Base-by-base conservation (phyloP, 441 rosid species). In the Hura crepitans region DNA sequence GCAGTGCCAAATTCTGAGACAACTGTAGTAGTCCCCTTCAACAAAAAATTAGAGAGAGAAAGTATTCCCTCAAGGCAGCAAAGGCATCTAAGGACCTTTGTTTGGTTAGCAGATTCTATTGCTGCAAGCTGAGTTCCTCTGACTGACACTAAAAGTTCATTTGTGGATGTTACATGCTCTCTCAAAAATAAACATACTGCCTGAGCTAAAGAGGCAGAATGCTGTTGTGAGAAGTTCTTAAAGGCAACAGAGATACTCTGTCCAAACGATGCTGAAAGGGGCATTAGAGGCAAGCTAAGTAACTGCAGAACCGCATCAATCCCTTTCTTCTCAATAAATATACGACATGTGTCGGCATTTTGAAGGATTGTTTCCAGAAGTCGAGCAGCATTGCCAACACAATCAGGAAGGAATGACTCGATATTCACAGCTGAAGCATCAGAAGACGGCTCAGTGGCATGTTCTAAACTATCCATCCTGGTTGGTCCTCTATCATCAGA, bases 301-400 rank as follows among this genome's bases (percentile, higher is more conserved):
- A 95, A 78, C 82, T 82, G 86, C 74, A 96, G 77, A 74, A 91
- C 89, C 73, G 87, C 86, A 84, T 96, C 97, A 72, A 91, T 84
- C 55, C 99, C 99, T 79, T 86, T 89, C 86, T 85, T 96, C 83
- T 96, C 98, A 72, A 96, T 88, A 86, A 96, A 96, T 50, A 90
- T 80, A 49, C 92, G 92, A 62, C 98, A 96, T 39, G 93, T 90
- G 71, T 93, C 98, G 28, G 97, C 95, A 85, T 96, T 96, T 83
- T 95, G 98, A 82, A 95, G 97, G 77, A 95, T 83, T 57, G 96
- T 87, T 77, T 95, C 99, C 75, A 95, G 93, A 74, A 95, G 96
- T 55, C 93, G 95, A 73, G 93, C 88, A 75, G 76, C 87, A 84
- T 95, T 90, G 80, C 81, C 78, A 60, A 89, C 88, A 85, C 86